Base-by-base conservation (phyloP, 1,284 basidiomycete genomes). In the Ganoderma boninense region DNA sequence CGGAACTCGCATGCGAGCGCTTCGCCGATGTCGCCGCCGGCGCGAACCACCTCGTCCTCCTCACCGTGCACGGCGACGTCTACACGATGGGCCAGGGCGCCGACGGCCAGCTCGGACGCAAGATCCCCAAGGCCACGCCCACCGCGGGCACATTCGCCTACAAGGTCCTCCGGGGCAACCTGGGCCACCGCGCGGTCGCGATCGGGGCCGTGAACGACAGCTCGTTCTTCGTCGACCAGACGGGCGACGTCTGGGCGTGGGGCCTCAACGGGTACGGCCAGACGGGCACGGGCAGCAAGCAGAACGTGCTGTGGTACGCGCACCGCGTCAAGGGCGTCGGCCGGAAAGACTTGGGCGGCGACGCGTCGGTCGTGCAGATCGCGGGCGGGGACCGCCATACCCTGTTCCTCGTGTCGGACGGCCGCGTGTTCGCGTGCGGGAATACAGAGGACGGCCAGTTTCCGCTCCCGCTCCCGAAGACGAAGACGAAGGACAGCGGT, bases 21-120 rank as follows among this genome's bases (percentile, higher is more conserved):
- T 76, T 78, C 57, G 65, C 71, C 44, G 66, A 74, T n/a, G 87
- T 97, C 59, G 92, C 89, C 20, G 91, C 93, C 52, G 96, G 96
- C 23, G 88, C 89, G 76, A 96, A 97, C 80, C 96, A 97, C 81
- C 87, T 97, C 54, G 83, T 98, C 52, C 93, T 95, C 2, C 86
- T 97, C 54, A 96, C 95, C 1, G 92, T 92, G 0, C 90, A 93
- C 67, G 96, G 96, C 14, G 89, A 91, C 74, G 90, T 97, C 63
- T 95, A 92, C 78, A 88, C 93, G 2, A 95, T 94, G 91, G 96
- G 96, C 38, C 92, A 94, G 68, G 95, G 95, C 68, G 92, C 96
- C 77, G 92, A 95, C 79, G 89, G 90, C 70, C 95, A 97, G 77
- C 90, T 97, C 38, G 96, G 96, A 62, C 91, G 95, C 69, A 92